These are phyloP conservation scores for Ottelia alismoides DNA, from an alignment of 106 monocot species.

Conservation along the genomic window DNA sequence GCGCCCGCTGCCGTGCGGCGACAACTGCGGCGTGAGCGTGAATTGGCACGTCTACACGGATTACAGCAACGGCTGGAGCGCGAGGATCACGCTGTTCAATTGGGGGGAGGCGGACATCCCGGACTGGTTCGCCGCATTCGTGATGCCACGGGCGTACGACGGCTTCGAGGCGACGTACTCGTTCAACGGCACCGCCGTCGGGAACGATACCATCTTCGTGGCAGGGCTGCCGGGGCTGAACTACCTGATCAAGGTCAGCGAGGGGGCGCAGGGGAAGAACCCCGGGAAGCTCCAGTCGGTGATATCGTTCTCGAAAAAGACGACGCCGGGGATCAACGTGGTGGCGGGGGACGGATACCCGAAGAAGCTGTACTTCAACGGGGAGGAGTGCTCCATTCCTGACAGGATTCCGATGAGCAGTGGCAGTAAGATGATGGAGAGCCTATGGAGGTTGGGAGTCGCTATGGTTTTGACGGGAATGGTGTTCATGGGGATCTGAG, in stretches of 20 bases:
- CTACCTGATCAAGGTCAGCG: slow-evolving; percentile 33
- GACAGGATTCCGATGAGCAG: slow-evolving; percentile 1
- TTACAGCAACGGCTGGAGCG: slow-evolving; percentile 18
- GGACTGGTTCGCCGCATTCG: slow-evolving; percentile 18
- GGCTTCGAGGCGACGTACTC: slow-evolving; percentile 19
- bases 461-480: too few species aligned
- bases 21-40: slow-evolving; percentile 22
- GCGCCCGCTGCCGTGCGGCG: slow-evolving; percentile 12
- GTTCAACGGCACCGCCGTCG: slow-evolving; percentile 60
- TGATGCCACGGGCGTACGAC: slow-evolving; percentile 3
- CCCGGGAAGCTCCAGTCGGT: slow-evolving; percentile 63
- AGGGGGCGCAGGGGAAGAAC: slow-evolving; percentile 24
- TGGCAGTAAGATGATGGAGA: background rate
- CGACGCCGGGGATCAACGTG: slow-evolving; percentile 35
- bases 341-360: slow-evolving; percentile 63
- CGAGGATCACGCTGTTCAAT: slow-evolving; percentile 23
- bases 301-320: slow-evolving; percentile 50
- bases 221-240: slow-evolving; percentile 34
- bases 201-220: slow-evolving; percentile 47
- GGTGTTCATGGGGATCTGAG: too few species aligned
- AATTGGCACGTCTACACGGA: slow-evolving; percentile 26
- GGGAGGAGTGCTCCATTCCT: slow-evolving; percentile 83
- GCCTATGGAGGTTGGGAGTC: background rate
- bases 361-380: slow-evolving; percentile 63
- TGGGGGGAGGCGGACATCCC: slow-evolving; percentile 8